phyloP scores from a whole-genome alignment of 2,329 filamentous ascomycete species.

The Cordyceps tenuipes region DNA sequence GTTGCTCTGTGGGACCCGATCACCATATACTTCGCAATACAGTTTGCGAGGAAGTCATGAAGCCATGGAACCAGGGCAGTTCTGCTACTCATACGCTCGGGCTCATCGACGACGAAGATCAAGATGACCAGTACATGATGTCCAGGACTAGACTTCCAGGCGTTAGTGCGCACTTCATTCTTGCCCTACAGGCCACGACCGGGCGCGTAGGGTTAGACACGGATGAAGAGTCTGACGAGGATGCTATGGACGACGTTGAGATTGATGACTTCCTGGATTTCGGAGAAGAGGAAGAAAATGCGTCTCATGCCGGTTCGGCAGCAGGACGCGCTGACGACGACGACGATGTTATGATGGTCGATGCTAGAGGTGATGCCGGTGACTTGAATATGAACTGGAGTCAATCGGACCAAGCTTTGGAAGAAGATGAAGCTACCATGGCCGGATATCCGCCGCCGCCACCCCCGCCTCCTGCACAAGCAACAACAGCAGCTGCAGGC shows the following conservation, averaged over 20 bases:
- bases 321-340: conserved; percentile 39
- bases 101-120: conserved; percentile 36
- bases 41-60: conserved; percentile 86
- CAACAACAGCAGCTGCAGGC: conserved; percentile 29
- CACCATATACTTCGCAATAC: conserved; percentile 68
- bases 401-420: conserved; percentile 56
- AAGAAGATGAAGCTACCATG: conserved; percentile 69
- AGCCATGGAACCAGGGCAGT: conserved; percentile 80
- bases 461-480: conserved; percentile 51
- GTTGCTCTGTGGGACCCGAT: conserved; percentile 76
- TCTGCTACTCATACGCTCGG: conserved; percentile 61
- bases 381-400: conserved; percentile 45
- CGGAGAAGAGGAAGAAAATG: conserved; percentile 28
- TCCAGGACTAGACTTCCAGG: conserved; percentile 23
- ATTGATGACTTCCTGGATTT: conserved; percentile 45
- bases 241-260: conserved; percentile 31
- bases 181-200: conserved; percentile 28
- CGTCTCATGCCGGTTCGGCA: conserved; percentile 24
- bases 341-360: conserved; percentile 51
- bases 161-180: conserved; percentile 29
- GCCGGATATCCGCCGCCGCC: conserved; percentile 62
- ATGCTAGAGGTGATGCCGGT: conserved; percentile 36
- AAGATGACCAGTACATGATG: conserved; percentile 40
- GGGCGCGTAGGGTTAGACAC: conserved; percentile 23
- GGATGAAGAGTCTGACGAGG: conserved; percentile 24